Percentiles rank a stretch among this genome's conserved stretches.
phyloP scores from a whole-genome alignment of 2,329 filamentous ascomycete species.

The Malbranchea cinnamomea region DNA sequence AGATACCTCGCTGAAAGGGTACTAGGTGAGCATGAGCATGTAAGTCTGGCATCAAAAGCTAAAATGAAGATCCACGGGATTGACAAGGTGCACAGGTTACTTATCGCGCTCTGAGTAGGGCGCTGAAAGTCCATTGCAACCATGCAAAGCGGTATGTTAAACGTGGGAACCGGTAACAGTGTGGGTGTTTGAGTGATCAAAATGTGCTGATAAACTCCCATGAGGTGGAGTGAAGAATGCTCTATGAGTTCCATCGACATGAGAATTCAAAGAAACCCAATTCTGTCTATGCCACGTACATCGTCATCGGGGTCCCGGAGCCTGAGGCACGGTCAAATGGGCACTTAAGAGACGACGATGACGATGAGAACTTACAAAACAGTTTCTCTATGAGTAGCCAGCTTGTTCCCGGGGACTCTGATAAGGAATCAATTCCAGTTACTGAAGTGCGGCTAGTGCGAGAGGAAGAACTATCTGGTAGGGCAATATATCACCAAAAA shows the following conservation, averaged over 20 bases:
- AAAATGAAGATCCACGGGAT: neutral
- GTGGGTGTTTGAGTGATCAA: slow-evolving; percentile 10
- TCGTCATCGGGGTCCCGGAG: slow-evolving; percentile 57
- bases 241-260: slow-evolving; percentile 67
- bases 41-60: slow-evolving; percentile 28
- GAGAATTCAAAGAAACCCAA: slow-evolving; percentile 62
- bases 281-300: slow-evolving; percentile 81
- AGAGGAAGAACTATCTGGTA: slow-evolving; percentile 59
- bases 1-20: slow-evolving; percentile 62
- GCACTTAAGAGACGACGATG: slow-evolving; percentile 36
- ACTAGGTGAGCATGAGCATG: slow-evolving; percentile 58
- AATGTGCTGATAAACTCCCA: neutral
- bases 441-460: slow-evolving; percentile 51
- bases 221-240: no score
- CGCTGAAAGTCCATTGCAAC: slow-evolving; percentile 71
- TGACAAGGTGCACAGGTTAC: slow-evolving; percentile 54
- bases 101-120: slow-evolving; percentile 71
- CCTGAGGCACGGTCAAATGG: slow-evolving; percentile 25
- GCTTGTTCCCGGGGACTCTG: slow-evolving; percentile 37
- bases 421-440: slow-evolving; percentile 36
- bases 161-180: neutral
- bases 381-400: slow-evolving; percentile 55
- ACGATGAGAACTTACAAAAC: slow-evolving; percentile 51
- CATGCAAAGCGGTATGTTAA: slow-evolving; percentile 68
- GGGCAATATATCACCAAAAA: no score